Percentiles rank a stretch among this genome's conserved stretches.
These are phyloP conservation scores for Acacia melanoxylon DNA, from an alignment of 306 rosid species.

Conservation along the genomic window DNA sequence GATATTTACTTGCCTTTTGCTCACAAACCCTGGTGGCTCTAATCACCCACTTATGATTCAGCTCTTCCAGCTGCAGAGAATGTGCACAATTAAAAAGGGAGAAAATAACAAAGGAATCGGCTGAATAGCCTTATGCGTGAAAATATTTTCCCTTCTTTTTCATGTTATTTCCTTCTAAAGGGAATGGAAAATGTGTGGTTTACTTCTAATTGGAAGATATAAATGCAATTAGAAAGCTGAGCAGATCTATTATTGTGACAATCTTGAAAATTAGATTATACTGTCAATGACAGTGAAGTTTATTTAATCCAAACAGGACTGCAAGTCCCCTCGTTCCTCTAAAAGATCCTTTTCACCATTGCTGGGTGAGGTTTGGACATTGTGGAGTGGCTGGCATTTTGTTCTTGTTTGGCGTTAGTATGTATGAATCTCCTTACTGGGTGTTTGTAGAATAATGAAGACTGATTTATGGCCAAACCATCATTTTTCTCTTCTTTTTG, in stretches of 20 bases:
- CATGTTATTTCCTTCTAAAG: background rate
- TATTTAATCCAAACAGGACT: background rate
- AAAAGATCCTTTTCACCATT: background rate
- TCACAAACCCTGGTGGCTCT: background rate
- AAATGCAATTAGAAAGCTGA: background rate
- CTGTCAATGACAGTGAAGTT: conserved; percentile 13
- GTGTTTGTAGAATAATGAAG: background rate
- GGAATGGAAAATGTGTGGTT: background rate
- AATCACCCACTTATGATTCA: background rate
- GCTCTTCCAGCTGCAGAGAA: background rate
- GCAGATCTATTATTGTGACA: conserved; percentile 3
- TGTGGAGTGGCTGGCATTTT: conserved; percentile 2
- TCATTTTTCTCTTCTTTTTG: conserved; percentile 3
- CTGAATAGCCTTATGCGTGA: background rate
- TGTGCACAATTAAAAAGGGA: background rate
- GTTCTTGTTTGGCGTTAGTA: conserved; percentile 18
- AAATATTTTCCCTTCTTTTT: background rate
- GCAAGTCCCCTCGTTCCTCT: conserved; percentile 12
- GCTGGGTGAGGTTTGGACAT: background rate
- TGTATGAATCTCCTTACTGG: background rate
- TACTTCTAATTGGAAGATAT: background rate
- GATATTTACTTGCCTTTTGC: background rate
- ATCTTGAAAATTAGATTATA: conserved; percentile 9
- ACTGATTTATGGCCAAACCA: background rate
- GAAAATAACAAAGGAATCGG: background rate